Base-by-base conservation (phyloP, 2,329 filamentous ascomycete species). In the Zasmidium citrigriseum region DNA sequence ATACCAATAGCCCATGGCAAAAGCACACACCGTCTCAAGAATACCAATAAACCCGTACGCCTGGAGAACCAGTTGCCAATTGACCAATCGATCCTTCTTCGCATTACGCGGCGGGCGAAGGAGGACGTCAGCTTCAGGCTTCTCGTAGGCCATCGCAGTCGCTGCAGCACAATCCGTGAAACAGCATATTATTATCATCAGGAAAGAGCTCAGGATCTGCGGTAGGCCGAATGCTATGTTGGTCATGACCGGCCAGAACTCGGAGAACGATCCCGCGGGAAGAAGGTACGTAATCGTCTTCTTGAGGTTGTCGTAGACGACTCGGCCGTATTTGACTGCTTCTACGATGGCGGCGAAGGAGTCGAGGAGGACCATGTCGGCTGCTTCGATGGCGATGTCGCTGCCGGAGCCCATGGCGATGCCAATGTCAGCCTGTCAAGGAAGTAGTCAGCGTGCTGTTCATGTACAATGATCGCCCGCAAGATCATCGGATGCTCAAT, bases 221-320 rank as follows among this genome's bases (percentile, higher is more conserved):
- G 89, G 89, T 2, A 91, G 78, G 20, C 89, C 89, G 61, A 91
- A 89, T 1, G 86, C 71, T 20, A 91, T 85, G 57, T 87, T 90
- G 1, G 86, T 89, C 73, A 91, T 82, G 46, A 92, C 86, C 0
- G 89, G 89, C 88, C 86, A 84, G 73, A 92, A 88, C 70, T 92
- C 89, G 53, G 83, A 85, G 71, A 90, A 91, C n/a, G 80, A 84
- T 1, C 89, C 89, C 0, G 89, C 89, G 0, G 89, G 88, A 0
- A 91, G 79, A 2, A 91, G 78, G 68, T 91, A 91, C n/a, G 85
- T 83, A 60, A 90, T 85, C 0, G 84, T 88, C 79, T 93, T 92
- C 72, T 90, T 89, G 52, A 92, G 75, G 66, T 92, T 92, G 72
- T 91, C 87, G 73, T 89, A 92, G n/a, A 91, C 87, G 4, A 90